A percentile compares a stretch with the other conserved stretches of the same genome.
Evolutionary conservation across 2,329 filamentous ascomycete species (phyloP).

Genomic region (Colletotrichum costaricense): DNA sequence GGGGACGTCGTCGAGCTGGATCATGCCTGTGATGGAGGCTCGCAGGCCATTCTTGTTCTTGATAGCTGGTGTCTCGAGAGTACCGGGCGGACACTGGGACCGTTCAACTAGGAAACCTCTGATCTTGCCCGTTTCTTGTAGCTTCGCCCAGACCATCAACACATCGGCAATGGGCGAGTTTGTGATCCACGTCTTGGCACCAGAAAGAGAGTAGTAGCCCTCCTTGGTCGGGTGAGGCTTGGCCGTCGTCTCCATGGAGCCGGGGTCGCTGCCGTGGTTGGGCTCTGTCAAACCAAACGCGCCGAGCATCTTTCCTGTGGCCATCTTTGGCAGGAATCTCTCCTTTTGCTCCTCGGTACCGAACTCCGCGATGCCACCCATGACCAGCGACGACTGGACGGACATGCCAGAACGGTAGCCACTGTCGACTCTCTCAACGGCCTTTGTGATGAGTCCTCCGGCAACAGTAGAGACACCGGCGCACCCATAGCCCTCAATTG

Average conservation of each 20-base stretch:
- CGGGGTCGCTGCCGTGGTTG: constrained; percentile 92
- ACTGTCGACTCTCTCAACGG: constrained; percentile 90
- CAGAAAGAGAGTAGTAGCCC: constrained; percentile 82
- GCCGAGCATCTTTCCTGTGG: constrained; percentile 83
- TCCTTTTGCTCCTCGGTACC: constrained; percentile 90
- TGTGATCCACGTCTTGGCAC: constrained; percentile 95
- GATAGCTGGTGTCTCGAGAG: constrained; percentile 89
- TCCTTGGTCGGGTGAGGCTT: constrained; percentile 86
- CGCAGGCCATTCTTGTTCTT: constrained; percentile 96
- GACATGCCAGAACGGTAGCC: constrained; percentile 95
- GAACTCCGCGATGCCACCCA: constrained; percentile 92
- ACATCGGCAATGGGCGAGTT: constrained; percentile 92
- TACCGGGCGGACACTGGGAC: constrained; percentile 84
- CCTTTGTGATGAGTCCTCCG: constrained; percentile 88
- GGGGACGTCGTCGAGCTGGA: constrained; percentile 91
- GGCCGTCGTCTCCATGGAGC: constrained; percentile 90
- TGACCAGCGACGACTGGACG: constrained; percentile 91
- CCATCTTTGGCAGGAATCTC: constrained; percentile 82
- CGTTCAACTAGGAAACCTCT: constrained; percentile 92
- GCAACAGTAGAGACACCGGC: constrained; percentile 90
- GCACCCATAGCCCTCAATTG: constrained; percentile 88
- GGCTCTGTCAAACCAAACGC: constrained; percentile 93
- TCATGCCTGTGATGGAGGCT: constrained; percentile 97
- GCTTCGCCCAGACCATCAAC: constrained; percentile 90
- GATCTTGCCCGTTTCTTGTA: constrained; percentile 92